Evolutionary conservation across 352 stramenopile genomes (phyloP).

Genomic region (Sclerospora graminicola): DNA sequence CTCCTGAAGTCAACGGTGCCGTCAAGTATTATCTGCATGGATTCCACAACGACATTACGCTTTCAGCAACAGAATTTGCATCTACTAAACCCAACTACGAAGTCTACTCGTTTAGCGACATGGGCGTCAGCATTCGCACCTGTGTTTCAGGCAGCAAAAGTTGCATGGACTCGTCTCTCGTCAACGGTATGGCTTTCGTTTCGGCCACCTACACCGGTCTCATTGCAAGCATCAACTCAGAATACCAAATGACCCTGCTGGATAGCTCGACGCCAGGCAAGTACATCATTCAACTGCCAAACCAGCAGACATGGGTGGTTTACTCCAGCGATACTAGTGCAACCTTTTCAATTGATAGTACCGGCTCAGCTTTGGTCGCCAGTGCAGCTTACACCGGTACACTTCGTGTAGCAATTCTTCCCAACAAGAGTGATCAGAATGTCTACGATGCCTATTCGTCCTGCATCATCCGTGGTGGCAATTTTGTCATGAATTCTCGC

Average conservation of each 20-base stretch:
- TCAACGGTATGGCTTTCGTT: slow-evolving; percentile 73
- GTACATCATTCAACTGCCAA: slow-evolving; percentile 46
- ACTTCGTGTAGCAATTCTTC: slow-evolving; percentile 51
- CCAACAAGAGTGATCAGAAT: slow-evolving; percentile 19
- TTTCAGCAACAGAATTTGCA: slow-evolving; percentile 53
- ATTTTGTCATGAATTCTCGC: slow-evolving; percentile 35
- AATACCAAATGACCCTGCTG: slow-evolving; percentile 38
- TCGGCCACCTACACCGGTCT: slow-evolving; percentile 51
- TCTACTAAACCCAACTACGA: slow-evolving; percentile 46
- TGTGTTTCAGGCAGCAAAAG: slow-evolving; percentile 22
- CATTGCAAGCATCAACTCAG: slow-evolving; percentile 37
- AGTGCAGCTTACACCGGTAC: slow-evolving; percentile 35
- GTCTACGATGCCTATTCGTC: slow-evolving; percentile 52
- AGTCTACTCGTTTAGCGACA: slow-evolving; percentile 58
- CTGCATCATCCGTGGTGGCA: slow-evolving; percentile 45
- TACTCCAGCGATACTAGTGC: slow-evolving; percentile 37
- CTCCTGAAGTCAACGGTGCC: slow-evolving; percentile 31
- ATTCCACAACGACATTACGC: slow-evolving; percentile 61
- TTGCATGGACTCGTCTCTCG: slow-evolving; percentile 47
- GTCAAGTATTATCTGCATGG: slow-evolving; percentile 61
- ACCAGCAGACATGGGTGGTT: slow-evolving; percentile 69
- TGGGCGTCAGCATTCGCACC: slow-evolving; percentile 44
- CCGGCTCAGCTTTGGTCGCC: slow-evolving; percentile 27
- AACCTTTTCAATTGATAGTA: slow-evolving; percentile 35
- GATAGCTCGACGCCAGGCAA: slow-evolving; percentile 34